Evolutionary conservation across 2,329 filamentous ascomycete species (phyloP).

Genomic region (Colletotrichum kahawae): DNA sequence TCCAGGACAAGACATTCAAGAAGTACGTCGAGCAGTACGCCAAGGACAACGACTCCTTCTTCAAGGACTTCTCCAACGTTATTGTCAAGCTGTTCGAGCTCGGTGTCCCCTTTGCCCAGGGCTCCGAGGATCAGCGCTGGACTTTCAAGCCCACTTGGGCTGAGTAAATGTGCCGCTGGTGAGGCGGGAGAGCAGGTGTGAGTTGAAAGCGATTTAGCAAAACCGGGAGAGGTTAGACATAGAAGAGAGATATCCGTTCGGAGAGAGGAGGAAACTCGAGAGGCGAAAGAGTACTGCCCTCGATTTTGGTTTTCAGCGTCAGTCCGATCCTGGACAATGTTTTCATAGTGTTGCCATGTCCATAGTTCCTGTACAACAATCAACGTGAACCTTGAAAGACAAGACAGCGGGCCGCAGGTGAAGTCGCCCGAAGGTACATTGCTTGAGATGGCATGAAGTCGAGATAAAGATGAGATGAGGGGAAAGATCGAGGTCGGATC

Average conservation of each 20-base stretch:
- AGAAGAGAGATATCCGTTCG: constrained; percentile 15
- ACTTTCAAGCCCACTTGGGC: constrained; percentile 64
- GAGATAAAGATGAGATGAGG: constrained; percentile 11
- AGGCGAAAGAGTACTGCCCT: neutral
- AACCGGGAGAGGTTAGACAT: constrained; percentile 2
- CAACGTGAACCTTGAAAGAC: neutral
- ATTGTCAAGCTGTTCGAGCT: constrained; percentile 88
- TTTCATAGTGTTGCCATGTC: neutral
- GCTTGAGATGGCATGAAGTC: neutral
- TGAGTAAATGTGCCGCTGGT: neutral
- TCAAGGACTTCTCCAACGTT: constrained; percentile 86
- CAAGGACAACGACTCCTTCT: constrained; percentile 89
- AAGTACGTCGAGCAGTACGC: constrained; percentile 85
- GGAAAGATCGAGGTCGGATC: neutral
- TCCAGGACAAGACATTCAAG: constrained; percentile 88
- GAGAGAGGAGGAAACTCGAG: neutral
- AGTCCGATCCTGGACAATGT: constrained; percentile 7
- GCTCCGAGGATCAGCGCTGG: constrained; percentile 59
- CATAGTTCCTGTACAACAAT: constrained; percentile 16
- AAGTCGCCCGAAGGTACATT: neutral
- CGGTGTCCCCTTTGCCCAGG: constrained; percentile 83
- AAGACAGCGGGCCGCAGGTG: neutral
- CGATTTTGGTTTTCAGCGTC: neutral
- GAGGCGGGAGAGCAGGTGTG: neutral
- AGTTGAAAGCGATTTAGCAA: neutral